Conservation (phyloP, 1,284 basidiomycete species). For the Wallemia hederae region DNA sequence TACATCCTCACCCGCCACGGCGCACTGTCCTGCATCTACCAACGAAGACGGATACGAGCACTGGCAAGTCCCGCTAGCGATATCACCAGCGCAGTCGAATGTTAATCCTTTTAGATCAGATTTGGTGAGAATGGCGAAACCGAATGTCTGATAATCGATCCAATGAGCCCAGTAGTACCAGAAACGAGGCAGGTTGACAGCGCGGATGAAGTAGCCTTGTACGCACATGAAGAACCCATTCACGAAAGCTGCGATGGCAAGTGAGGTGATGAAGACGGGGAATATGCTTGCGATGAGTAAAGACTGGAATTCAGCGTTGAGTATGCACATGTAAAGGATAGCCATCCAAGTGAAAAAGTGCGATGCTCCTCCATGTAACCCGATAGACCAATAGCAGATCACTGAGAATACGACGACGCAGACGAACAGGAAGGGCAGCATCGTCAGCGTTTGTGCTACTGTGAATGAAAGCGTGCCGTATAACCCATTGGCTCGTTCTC, state of each 20-base stretch:
- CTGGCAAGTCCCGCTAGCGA: slow-evolving; percentile 10
- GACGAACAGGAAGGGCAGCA: slow-evolving; percentile 16
- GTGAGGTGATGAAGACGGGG: slow-evolving; percentile 30
- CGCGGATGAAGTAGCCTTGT: slow-evolving; percentile 21
- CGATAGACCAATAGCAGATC: slow-evolving; percentile 17
- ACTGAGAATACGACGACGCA: slow-evolving; percentile 12
- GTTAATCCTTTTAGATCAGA: slow-evolving; percentile 25
- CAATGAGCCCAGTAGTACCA: slow-evolving; percentile 30
- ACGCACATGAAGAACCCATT: slow-evolving; percentile 34
- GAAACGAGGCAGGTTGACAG: slow-evolving; percentile 26
- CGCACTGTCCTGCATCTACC: slow-evolving; percentile 9
- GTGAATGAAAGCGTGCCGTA: slow-evolving; percentile 14
- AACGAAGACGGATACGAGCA: slow-evolving; percentile 14
- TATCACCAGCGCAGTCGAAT: slow-evolving; percentile 19
- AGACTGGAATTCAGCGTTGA: slow-evolving; percentile 27
- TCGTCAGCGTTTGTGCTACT: slow-evolving; percentile 14
- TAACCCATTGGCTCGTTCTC: slow-evolving; percentile 16
- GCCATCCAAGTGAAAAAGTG: slow-evolving; percentile 28
- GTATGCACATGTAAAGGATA: slow-evolving; percentile 27
- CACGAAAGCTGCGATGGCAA: slow-evolving; percentile 27
- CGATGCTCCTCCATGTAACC: slow-evolving; percentile 22
- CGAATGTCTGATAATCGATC: slow-evolving; percentile 18
- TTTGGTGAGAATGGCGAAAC: slow-evolving; percentile 18
- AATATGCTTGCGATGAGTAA: slow-evolving; percentile 25
- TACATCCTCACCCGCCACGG: slow-evolving; percentile 14